Evolutionary conservation across 1,139 yeast species (phyloP).

Genomic region (Yamadazyma dendronema): DNA sequence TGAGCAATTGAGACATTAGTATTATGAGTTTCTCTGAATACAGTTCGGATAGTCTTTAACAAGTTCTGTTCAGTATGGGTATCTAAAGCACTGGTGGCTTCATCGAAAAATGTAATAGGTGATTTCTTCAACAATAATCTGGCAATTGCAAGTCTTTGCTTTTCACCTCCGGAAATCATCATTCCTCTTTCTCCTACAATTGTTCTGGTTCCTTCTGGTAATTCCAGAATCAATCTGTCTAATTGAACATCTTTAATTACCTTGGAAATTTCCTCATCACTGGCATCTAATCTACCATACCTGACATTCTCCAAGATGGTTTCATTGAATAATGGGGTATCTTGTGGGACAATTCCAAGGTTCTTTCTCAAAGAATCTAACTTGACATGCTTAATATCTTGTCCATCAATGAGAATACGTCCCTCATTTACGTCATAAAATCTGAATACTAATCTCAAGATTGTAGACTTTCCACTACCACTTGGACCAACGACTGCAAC

Average conservation of each 20-base stretch:
- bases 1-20: conserved; percentile 95
- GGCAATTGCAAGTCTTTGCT: conserved; percentile 92
- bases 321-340: conserved; percentile 92
- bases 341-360: conserved; percentile 97
- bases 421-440: conserved; percentile 85
- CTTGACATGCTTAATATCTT: conserved; percentile 75
- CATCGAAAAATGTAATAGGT: conserved; percentile 92
- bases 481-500: conserved; percentile 95
- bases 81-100: conserved; percentile 95
- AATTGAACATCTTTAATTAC: conserved; percentile 73
- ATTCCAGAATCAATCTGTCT: conserved; percentile 56
- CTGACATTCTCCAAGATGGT: conserved; percentile 83
- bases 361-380: conserved; percentile 70
- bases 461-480: conserved; percentile 94
- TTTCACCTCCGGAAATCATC: conserved; percentile 99
- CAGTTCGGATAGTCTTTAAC: conserved; percentile 63
- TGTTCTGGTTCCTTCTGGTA: conserved; percentile 84
- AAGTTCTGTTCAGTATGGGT: conserved; percentile 93
- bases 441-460: conserved; percentile 78
- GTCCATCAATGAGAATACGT: conserved; percentile 81
- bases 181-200: conserved; percentile 97
- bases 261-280: conserved; percentile 64
- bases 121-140: conserved; percentile 80
- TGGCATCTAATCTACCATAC: conserved; percentile 77
- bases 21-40: conserved; percentile 54